Conservation (phyloP, 345 rosid species). For the Psidium friedrichsthalianum region DNA sequence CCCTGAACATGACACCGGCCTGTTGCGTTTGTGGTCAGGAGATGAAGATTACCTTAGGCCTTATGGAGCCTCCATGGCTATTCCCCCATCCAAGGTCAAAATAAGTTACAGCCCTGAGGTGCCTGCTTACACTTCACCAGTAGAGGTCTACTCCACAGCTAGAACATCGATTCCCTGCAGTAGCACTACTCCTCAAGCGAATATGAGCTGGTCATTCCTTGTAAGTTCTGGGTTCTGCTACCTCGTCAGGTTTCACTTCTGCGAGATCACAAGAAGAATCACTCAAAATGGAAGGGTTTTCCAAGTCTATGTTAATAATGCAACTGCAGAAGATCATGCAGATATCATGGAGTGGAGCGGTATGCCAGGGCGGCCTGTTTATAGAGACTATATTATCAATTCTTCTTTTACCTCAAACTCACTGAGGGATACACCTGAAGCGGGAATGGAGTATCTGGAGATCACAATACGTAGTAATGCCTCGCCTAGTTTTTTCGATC, state of each 20-base stretch:
- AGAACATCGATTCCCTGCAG: not conserved
- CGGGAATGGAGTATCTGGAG: not conserved
- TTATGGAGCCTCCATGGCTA: not conserved
- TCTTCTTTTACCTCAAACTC: not conserved
- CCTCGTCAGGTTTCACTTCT: slow-evolving; percentile 14
- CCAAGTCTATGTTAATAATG: slow-evolving; percentile 4
- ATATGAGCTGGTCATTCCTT: slow-evolving; percentile 15
- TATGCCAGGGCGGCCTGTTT: slow-evolving; percentile 9
- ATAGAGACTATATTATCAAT: slow-evolving; percentile 4
- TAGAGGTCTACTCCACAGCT: slow-evolving; percentile 6
- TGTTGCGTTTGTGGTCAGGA: slow-evolving; percentile 11
- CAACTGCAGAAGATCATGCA: slow-evolving; percentile 1
- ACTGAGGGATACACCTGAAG: not conserved
- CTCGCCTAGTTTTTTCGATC: not conserved
- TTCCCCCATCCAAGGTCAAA: not conserved
- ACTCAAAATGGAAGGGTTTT: slow-evolving; percentile 2
- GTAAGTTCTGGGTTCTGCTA: slow-evolving; percentile 22
- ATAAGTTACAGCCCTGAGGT: not conserved
- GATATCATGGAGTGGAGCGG: slow-evolving; percentile 1
- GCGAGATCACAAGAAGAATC: not conserved
- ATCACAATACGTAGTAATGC: slow-evolving; percentile 2
- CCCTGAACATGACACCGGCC: slow-evolving; percentile 1
- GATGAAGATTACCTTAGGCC: slow-evolving; percentile 1
- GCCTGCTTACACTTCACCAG: slow-evolving; percentile 18
- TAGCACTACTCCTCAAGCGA: not conserved